phyloP scores from a whole-genome alignment of 768 basidiomycete species.

The Mycena leptocephala region DNA sequence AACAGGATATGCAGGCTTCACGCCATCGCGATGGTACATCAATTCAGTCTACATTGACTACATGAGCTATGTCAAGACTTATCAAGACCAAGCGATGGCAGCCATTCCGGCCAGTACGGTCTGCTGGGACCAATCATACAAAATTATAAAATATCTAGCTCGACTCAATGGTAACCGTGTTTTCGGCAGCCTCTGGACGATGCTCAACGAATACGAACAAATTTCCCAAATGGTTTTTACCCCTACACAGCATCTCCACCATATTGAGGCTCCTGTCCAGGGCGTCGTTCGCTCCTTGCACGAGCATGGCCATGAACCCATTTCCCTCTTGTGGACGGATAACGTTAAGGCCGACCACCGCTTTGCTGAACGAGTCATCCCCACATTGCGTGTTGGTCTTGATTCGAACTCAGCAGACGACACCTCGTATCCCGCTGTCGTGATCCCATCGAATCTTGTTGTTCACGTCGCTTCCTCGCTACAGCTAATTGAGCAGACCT shows the following conservation, averaged over 20 bases:
- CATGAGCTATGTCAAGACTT: background rate
- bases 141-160: background rate
- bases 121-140: background rate
- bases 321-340: slow-evolving; percentile 3
- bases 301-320: slow-evolving; percentile 4
- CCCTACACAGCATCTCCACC: background rate
- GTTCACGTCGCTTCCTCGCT: background rate
- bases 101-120: background rate
- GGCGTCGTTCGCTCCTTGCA: background rate
- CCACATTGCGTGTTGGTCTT: background rate
- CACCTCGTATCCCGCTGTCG: background rate
- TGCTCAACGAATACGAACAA: background rate
- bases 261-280: background rate
- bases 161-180: background rate
- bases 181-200: background rate
- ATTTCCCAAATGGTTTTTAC: background rate
- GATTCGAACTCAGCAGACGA: background rate
- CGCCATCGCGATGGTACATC: slow-evolving; percentile 3
- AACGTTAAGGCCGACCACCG: slow-evolving; percentile 1
- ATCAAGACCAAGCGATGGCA: slow-evolving; percentile 12
- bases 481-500: background rate
- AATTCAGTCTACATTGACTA: background rate
- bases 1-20: background rate
- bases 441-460: background rate
- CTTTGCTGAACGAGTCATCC: slow-evolving; percentile 1